A percentile compares a stretch with the other conserved stretches of the same genome.
phyloP scores from a whole-genome alignment of 2,329 filamentous ascomycete species.

The Phaeosphaeria sp. region DNA sequence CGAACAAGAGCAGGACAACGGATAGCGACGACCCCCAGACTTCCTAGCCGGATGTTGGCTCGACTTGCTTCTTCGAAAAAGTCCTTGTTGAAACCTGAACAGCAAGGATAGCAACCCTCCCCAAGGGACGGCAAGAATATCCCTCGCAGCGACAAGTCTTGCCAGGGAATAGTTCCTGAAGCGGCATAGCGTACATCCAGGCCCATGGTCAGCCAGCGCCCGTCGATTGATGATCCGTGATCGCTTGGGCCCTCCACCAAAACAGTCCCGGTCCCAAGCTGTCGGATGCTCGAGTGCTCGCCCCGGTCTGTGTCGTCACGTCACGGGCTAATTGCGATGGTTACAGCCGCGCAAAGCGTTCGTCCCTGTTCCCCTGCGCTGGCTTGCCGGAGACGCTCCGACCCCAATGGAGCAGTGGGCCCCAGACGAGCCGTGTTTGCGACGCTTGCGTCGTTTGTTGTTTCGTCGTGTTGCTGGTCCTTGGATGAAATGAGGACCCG shows the following conservation, averaged over 20 bases:
- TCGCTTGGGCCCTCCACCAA: slow-evolving; percentile 36
- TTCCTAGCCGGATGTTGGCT: not conserved
- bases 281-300: slow-evolving; percentile 30
- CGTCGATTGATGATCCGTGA: slow-evolving; percentile 33
- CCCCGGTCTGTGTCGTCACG: slow-evolving; percentile 17
- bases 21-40: not conserved
- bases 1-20: not conserved
- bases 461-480: not conserved
- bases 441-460: not conserved
- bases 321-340: slow-evolving; percentile 23
- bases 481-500: not conserved
- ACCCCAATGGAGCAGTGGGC: slow-evolving; percentile 17
- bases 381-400: slow-evolving; percentile 12
- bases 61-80: not conserved
- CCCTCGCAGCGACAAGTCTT: slow-evolving; percentile 5
- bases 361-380: slow-evolving; percentile 20
- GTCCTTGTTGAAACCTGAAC: not conserved
- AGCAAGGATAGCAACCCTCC: not conserved
- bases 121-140: slow-evolving; percentile 6
- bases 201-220: slow-evolving; percentile 33
- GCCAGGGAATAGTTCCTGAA: slow-evolving; percentile 11
- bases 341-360: slow-evolving; percentile 19
- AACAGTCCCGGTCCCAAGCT: slow-evolving; percentile 33
- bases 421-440: slow-evolving; percentile 7
- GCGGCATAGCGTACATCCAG: slow-evolving; percentile 35